A percentile compares a stretch with the other conserved stretches of the same genome.
Conservation (phyloP, 768 basidiomycete species). For the Clavulina sp. region DNA sequence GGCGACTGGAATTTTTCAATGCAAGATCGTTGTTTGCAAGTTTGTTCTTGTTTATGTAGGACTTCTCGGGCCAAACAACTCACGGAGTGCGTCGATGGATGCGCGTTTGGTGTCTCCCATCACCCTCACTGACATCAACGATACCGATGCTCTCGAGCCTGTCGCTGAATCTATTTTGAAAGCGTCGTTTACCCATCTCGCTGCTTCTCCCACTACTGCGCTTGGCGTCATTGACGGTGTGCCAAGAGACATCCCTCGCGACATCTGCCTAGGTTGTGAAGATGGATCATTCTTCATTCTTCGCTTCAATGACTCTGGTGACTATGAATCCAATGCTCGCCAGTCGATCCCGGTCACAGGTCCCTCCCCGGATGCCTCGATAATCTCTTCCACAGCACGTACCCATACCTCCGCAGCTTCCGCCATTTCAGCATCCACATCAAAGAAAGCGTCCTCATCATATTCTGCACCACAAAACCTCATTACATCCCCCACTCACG, state of each 20-base stretch:
- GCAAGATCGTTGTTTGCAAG: too few relatives aligned
- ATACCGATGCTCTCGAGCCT: background rate
- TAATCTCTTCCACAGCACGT: background rate
- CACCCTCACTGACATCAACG: background rate
- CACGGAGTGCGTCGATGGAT: too few relatives aligned
- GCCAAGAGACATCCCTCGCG: too few relatives aligned
- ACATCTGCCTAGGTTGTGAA: background rate
- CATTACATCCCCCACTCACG: constrained; percentile 20
- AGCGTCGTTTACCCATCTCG: background rate
- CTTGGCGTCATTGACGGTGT: too few relatives aligned
- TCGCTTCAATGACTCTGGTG: too few relatives aligned
- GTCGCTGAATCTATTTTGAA: background rate
- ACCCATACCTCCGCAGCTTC: background rate
- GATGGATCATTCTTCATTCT: background rate
- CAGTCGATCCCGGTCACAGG: too few relatives aligned
- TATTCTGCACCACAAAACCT: background rate
- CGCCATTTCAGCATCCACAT: constrained; percentile 1
- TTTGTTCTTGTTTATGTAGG: too few relatives aligned
- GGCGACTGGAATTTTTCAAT: too few relatives aligned
- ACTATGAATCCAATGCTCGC: background rate
- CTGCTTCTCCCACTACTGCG: background rate
- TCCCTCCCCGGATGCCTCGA: background rate
- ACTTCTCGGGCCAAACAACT: too few relatives aligned
- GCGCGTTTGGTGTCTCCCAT: background rate
- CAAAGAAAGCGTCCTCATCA: background rate